A percentile compares a stretch with the other conserved stretches of the same genome.
phyloP scores from a whole-genome alignment of 805 yeast genomes.

The Ogataea trehaloabstinens region DNA sequence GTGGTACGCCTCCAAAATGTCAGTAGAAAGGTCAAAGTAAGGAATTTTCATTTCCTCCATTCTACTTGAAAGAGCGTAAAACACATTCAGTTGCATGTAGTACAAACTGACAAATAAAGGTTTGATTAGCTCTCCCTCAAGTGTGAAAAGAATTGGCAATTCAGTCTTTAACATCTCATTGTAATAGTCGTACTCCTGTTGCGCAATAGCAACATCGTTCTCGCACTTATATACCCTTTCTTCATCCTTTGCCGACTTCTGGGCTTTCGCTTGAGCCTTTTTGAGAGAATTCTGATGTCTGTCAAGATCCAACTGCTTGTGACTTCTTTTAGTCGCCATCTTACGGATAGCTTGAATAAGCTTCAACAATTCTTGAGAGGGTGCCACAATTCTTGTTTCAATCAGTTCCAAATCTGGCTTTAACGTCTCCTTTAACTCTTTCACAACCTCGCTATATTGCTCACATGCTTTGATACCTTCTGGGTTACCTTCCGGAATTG shows the following conservation, averaged over 20 bases:
- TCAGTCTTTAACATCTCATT: conserved; percentile 92
- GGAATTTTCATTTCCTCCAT: conserved; percentile 98
- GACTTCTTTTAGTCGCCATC: conserved; percentile 94
- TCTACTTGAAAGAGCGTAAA: conserved; percentile 84
- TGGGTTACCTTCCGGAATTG: conserved; percentile 90
- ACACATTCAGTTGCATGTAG: conserved; percentile 96
- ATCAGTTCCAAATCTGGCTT: conserved; percentile 93
- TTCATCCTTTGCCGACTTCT: conserved; percentile 84
- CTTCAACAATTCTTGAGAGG: conserved; percentile 85
- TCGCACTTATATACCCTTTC: conserved; percentile 86
- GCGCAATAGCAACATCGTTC: conserved; percentile 85
- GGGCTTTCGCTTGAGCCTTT: conserved; percentile 79
- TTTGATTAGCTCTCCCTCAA: conserved; percentile 89
- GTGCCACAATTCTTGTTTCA: conserved; percentile 83
- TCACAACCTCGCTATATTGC: conserved; percentile 84
- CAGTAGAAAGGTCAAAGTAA: conserved; percentile 83
- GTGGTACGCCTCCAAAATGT: conserved; percentile 75
- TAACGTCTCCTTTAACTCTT: conserved; percentile 78
- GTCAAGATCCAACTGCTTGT: conserved; percentile 91
- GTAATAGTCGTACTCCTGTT: conserved; percentile 93
- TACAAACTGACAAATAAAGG: conserved; percentile 93
- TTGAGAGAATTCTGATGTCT: conserved; percentile 68
- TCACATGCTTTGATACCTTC: conserved; percentile 95
- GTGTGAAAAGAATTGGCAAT: conserved; percentile 78
- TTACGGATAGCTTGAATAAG: conserved; percentile 82